Percentiles rank a stretch among this genome's conserved stretches.
phyloP scores from a whole-genome alignment of 768 basidiomycete genomes.

The Boletus rubroflammeus region DNA sequence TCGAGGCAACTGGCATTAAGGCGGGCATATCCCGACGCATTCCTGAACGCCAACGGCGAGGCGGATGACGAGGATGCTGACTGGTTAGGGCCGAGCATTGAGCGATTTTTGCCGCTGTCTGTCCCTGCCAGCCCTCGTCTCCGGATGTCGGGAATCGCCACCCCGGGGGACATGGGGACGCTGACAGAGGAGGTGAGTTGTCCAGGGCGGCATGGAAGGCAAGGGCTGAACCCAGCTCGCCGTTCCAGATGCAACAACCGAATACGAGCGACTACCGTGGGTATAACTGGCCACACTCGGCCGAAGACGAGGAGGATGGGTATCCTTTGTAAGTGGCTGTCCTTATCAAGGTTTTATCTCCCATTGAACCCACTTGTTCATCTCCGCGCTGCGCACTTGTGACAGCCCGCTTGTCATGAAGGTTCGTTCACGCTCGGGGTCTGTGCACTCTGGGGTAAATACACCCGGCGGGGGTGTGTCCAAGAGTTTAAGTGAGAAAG shows the following conservation, averaged over 20 bases:
- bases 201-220: background rate
- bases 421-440: slow-evolving; percentile 77
- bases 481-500: slow-evolving; percentile 81
- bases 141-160: slow-evolving; percentile 70
- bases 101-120: slow-evolving; percentile 66
- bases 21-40: slow-evolving; percentile 93
- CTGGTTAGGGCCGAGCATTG: slow-evolving; percentile 50
- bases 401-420: slow-evolving; percentile 85
- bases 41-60: slow-evolving; percentile 58
- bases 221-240: background rate
- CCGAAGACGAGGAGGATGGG: slow-evolving; percentile 84
- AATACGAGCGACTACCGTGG: slow-evolving; percentile 80
- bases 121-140: slow-evolving; percentile 87
- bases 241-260: slow-evolving; percentile 74
- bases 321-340: slow-evolving; percentile 74
- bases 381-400: background rate
- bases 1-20: slow-evolving; percentile 87
- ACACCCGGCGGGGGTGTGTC: slow-evolving; percentile 85
- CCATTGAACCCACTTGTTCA: background rate
- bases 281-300: slow-evolving; percentile 51
- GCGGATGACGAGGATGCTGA: slow-evolving; percentile 42
- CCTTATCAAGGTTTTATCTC: slow-evolving; percentile 13
- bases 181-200: slow-evolving; percentile 72
- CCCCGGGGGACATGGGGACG: slow-evolving; percentile 91
- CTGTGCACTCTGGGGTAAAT: slow-evolving; percentile 71